These are phyloP conservation scores for Penstemon davidsonii DNA, from an alignment of 257 asterid genomes.

Conservation along the genomic window DNA sequence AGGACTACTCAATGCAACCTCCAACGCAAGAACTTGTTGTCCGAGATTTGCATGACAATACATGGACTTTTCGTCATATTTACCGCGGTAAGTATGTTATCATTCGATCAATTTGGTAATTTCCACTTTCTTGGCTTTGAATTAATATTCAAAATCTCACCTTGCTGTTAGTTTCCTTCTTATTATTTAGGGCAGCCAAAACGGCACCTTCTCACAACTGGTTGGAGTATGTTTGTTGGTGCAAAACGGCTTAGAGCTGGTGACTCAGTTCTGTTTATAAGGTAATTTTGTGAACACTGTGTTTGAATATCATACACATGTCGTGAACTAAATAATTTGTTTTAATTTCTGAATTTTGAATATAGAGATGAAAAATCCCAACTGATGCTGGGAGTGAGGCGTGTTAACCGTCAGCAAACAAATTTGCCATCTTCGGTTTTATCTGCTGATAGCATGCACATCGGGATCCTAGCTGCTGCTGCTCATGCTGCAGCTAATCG, in stretches of 20 bases:
- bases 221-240: slow-evolving; percentile 99
- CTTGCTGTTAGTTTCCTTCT: background rate
- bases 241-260: slow-evolving; percentile 95
- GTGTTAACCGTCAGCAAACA: slow-evolving; percentile 83
- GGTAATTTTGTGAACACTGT: slow-evolving; percentile 42
- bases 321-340: background rate
- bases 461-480: slow-evolving; percentile 97
- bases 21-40: slow-evolving; percentile 96
- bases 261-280: slow-evolving; percentile 84
- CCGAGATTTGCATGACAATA: slow-evolving; percentile 84
- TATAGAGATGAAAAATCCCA: slow-evolving; percentile 87
- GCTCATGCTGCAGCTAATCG: slow-evolving; percentile 96
- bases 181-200: slow-evolving; percentile 82
- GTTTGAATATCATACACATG: no score
- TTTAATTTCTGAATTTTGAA: background rate
- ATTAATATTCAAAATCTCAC: background rate
- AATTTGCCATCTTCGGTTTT: slow-evolving; percentile 87
- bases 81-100: slow-evolving; percentile 64
- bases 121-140: no score
- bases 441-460: slow-evolving; percentile 99
- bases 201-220: slow-evolving; percentile 92
- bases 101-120: no score
- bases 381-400: slow-evolving; percentile 85
- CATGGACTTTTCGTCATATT: slow-evolving; percentile 96
- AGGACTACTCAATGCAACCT: slow-evolving; percentile 97